A percentile compares a stretch with the other conserved stretches of the same genome.
These are phyloP conservation scores for Pseudogymnoascus sp. DNA, from an alignment of 2,329 filamentous ascomycete genomes.

Conservation along the genomic window DNA sequence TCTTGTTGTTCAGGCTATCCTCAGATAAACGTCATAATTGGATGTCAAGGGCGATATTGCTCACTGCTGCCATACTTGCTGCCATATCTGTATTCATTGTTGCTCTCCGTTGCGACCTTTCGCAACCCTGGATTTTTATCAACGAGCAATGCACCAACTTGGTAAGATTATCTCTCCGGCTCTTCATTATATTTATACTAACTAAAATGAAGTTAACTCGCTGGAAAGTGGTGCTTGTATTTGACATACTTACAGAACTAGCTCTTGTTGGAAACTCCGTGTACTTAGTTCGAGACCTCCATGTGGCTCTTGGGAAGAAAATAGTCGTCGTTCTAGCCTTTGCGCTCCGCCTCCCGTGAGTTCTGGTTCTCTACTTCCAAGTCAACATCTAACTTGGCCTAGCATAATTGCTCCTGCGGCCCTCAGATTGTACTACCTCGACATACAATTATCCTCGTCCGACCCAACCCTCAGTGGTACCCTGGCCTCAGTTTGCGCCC, in stretches of 20 bases:
- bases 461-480: slow-evolving; percentile 33
- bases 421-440: slow-evolving; percentile 34
- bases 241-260: slow-evolving; percentile 36
- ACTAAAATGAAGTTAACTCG: slow-evolving; percentile 26
- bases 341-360: slow-evolving; percentile 35
- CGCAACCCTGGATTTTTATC: slow-evolving; percentile 31
- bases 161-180: slow-evolving; percentile 22
- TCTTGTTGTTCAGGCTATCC: slow-evolving; percentile 39
- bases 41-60: slow-evolving; percentile 31
- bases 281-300: slow-evolving; percentile 33
- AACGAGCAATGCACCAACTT: slow-evolving; percentile 26
- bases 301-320: slow-evolving; percentile 34
- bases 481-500: slow-evolving; percentile 31
- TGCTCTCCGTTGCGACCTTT: slow-evolving; percentile 34
- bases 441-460: slow-evolving; percentile 25
- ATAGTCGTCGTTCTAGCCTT: slow-evolving; percentile 34
- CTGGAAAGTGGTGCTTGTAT: slow-evolving; percentile 32
- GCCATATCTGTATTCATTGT: slow-evolving; percentile 35
- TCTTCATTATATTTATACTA: not conserved
- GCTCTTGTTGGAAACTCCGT: slow-evolving; percentile 32
- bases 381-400: not conserved
- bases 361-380: not conserved
- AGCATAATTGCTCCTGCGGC: slow-evolving; percentile 35
- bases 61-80: slow-evolving; percentile 31
- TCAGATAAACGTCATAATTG: slow-evolving; percentile 35